phyloP scores from a whole-genome alignment of 163 green algal genomes.

The Chlorella variabilis region DNA sequence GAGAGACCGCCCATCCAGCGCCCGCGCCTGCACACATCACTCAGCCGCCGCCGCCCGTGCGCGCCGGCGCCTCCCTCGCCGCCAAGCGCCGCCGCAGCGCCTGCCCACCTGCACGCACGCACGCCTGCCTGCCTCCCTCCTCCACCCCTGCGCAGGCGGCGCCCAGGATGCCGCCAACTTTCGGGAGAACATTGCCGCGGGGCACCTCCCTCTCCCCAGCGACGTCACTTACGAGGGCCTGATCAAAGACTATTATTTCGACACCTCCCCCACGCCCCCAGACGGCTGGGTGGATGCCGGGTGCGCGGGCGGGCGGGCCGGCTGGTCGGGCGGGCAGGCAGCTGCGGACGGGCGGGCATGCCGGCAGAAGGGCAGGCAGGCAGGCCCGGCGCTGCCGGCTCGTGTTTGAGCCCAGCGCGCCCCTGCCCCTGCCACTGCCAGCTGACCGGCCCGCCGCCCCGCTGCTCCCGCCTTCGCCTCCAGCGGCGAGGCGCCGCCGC shows the following conservation, averaged over 20 bases:
- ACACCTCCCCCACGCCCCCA: constrained; percentile 7
- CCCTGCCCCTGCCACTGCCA: no score
- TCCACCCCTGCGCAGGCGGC: constrained; percentile 17
- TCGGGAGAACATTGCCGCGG: constrained; percentile 29
- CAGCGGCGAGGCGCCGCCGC: neutral
- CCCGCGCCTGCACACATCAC: no score
- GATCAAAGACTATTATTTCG: constrained; percentile 50
- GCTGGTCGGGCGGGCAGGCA: neutral
- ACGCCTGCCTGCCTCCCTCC: no score
- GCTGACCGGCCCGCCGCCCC: neutral
- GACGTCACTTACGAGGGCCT: constrained; percentile 45
- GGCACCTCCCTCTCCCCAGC: constrained; percentile 34
- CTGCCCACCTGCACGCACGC: no score
- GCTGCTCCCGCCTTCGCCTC: neutral
- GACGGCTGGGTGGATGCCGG: neutral
- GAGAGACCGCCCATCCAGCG: no score
- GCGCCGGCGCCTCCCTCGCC: no score
- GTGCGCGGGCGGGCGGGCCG: neutral
- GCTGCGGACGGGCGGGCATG: no score
- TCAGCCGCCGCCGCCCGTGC: no score
- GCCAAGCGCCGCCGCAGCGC: no score
- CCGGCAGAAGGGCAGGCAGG: no score
- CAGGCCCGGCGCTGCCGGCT: no score
- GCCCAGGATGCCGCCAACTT: constrained; percentile 48
- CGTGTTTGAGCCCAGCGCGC: no score